Percentiles rank a stretch among this genome's conserved stretches.
Evolutionary conservation across 441 rosid species (phyloP).

Genomic region (Omphalea diandra): DNA sequence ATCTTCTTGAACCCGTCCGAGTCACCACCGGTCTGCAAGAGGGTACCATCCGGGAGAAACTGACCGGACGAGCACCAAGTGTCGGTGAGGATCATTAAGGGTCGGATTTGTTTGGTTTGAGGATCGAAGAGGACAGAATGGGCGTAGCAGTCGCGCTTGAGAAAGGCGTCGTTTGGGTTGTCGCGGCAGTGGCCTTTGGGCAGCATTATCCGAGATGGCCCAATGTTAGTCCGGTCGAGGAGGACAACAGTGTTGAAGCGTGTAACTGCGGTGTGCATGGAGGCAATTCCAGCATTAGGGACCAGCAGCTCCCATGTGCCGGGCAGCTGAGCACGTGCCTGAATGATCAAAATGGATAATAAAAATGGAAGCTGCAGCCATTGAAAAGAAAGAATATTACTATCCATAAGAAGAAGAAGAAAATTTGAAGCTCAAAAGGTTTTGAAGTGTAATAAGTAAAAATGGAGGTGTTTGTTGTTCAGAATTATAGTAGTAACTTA

Average conservation of each 20-base stretch:
- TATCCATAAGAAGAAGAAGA: conserved; percentile 24
- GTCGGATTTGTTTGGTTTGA: conserved; percentile 53
- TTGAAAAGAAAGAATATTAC: conserved; percentile 3
- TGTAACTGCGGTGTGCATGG: conserved; percentile 90
- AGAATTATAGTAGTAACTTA: no score
- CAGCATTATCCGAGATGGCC: conserved; percentile 38
- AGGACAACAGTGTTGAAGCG: conserved; percentile 72
- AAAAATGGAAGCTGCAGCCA: conserved; percentile 7
- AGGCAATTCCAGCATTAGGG: conserved; percentile 62
- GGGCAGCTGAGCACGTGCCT: conserved; percentile 51
- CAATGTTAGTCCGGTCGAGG: conserved; percentile 67
- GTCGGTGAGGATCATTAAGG: conserved; percentile 61
- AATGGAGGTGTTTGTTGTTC: no score
- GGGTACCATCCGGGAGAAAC: conserved; percentile 46
- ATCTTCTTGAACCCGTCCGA: conserved; percentile 38
- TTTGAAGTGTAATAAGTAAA: no score
- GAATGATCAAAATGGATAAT: conserved; percentile 7
- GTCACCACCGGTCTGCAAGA: conserved; percentile 51
- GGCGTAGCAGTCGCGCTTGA: conserved; percentile 68
- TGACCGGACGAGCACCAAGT: conserved; percentile 92
- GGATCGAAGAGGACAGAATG: conserved; percentile 67
- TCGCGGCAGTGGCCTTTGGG: conserved; percentile 22
- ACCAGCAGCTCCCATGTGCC: conserved; percentile 57
- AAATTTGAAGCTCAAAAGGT: no score
- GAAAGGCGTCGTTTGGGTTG: conserved; percentile 42